Evolutionary conservation across 2,329 filamentous ascomycete species (phyloP).

Genomic region (Diplodia corticola): DNA sequence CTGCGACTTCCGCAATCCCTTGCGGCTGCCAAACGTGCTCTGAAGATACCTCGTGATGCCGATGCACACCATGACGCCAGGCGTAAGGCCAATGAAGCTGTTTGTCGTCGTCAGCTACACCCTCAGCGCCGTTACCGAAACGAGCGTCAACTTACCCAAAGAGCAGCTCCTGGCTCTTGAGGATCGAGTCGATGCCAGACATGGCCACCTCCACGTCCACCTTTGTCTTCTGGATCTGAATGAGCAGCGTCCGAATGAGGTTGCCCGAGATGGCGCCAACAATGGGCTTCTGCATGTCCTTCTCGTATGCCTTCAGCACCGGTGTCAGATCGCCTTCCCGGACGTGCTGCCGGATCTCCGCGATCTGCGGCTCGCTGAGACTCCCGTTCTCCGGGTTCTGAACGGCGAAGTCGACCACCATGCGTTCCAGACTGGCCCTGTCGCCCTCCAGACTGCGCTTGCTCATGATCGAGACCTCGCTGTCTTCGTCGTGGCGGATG

Average conservation of each 20-base stretch:
- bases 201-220: conserved; percentile 96
- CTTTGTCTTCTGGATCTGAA: conserved; percentile 98
- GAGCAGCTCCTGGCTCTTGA: conserved; percentile 95
- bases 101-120: conserved; percentile 24
- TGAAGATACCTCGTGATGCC: conserved; percentile 72
- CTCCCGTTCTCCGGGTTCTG: conserved; percentile 70
- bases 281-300: conserved; percentile 79
- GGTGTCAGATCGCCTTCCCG: conserved; percentile 91
- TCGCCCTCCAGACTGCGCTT: conserved; percentile 88
- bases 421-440: conserved; percentile 86
- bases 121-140: neutral
- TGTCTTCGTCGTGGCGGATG: conserved; percentile 87
- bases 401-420: conserved; percentile 94
- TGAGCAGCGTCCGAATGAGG: conserved; percentile 83
- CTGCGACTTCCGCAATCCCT: conserved; percentile 74
- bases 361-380: conserved; percentile 68
- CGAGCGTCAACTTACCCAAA: conserved; percentile 60
- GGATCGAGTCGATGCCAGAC: conserved; percentile 87
- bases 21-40: conserved; percentile 68
- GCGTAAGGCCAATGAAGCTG: conserved; percentile 89
- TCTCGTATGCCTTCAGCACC: conserved; percentile 86
- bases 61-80: conserved; percentile 84
- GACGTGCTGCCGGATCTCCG: conserved; percentile 74
- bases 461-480: conserved; percentile 96
- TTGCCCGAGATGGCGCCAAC: conserved; percentile 82